Evolutionary conservation across 2,329 filamentous ascomycete species (phyloP).

Genomic region (Fusarium hostae): DNA sequence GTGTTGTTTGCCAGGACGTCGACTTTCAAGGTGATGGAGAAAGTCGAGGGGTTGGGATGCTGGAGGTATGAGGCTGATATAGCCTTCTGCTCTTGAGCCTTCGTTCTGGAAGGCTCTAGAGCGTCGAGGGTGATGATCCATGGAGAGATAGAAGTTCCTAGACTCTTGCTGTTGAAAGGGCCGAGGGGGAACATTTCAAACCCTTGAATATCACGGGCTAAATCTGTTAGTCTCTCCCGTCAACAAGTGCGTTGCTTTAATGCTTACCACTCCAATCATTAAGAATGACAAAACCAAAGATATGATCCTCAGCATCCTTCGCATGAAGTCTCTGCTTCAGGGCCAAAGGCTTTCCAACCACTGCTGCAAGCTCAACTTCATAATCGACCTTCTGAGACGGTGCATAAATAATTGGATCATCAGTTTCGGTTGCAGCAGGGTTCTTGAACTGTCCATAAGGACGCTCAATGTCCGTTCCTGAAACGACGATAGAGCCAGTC

Average conservation of each 20-base stretch:
- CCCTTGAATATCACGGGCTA: constrained; percentile 69
- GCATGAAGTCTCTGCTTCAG: constrained; percentile 52
- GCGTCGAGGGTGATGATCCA: constrained; percentile 72
- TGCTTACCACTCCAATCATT: constrained; percentile 69
- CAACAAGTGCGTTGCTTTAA: background rate
- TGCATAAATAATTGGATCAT: constrained; percentile 38
- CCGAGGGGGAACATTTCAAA: constrained; percentile 71
- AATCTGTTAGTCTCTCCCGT: constrained; percentile 3
- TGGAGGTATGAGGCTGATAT: constrained; percentile 45
- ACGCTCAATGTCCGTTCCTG: constrained; percentile 59
- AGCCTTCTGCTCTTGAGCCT: background rate
- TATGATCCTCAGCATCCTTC: constrained; percentile 65
- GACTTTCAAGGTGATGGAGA: constrained; percentile 47
- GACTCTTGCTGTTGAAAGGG: constrained; percentile 70
- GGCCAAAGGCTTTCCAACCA: constrained; percentile 55
- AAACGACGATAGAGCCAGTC: constrained; percentile 62
- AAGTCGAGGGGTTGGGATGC: constrained; percentile 51
- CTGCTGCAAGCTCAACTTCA: constrained; percentile 57
- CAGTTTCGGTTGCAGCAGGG: background rate
- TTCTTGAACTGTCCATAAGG: constrained; percentile 58
- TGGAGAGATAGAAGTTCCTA: constrained; percentile 68
- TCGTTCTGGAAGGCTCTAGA: constrained; percentile 64
- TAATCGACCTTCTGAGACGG: constrained; percentile 53
- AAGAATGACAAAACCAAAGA: constrained; percentile 71
- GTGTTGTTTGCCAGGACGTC: constrained; percentile 41